Evolutionary conservation across 495 filamentous ascomycete species (phyloP), one percentile per base, ranked within the genome.

Genomic region (Articulospora tetracladia): DNA sequence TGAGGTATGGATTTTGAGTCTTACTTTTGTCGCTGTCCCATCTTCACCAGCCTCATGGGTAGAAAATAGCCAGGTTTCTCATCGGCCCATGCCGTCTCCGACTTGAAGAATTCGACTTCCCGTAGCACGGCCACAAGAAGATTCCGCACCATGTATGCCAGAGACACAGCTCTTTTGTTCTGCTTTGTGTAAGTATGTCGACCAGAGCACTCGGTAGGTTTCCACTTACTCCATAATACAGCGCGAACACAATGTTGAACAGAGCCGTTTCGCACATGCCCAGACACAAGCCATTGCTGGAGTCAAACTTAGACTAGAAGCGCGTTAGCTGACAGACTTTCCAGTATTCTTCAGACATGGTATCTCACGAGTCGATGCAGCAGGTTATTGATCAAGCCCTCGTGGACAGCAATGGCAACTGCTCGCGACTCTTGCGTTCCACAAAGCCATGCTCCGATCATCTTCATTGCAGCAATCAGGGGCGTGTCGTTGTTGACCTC

Each of bases 371-470:
- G 26, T 53, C 28, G 39, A 25, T 49, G 36, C 7, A 50, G 8
- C 0, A 59, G 55, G 19, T 59, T 30, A n/a, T 12, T 12, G 2
- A 55, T 25, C 30, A 68, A 51, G 2, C 44, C 30, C 2, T 55
- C 28, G 55, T 65, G 60, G 19, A 50, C 23, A 47, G 20, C 30
- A 19, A 61, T 25, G 39, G 66, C 62, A 24, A 50, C n/a, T 12
- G 53, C 22, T 53, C 39, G 61, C 8, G 66, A 57, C 6, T 61
- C 56, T 25, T 19, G 6, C 50, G 28, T 62, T 8, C 55, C 54
- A 7, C 41, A n/a, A 49, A 65, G 20, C 57, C 62, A 68, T 24
- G 66, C 66, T 20, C 66, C 66, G 17, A 68, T 56, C 66, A 68
- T 65, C 24, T 46, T 58, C 36, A 68, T 58, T 12, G 62, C 59